These are phyloP conservation scores for Claviceps sp. DNA, from an alignment of 2,329 filamentous ascomycete genomes.

Conservation along the genomic window DNA sequence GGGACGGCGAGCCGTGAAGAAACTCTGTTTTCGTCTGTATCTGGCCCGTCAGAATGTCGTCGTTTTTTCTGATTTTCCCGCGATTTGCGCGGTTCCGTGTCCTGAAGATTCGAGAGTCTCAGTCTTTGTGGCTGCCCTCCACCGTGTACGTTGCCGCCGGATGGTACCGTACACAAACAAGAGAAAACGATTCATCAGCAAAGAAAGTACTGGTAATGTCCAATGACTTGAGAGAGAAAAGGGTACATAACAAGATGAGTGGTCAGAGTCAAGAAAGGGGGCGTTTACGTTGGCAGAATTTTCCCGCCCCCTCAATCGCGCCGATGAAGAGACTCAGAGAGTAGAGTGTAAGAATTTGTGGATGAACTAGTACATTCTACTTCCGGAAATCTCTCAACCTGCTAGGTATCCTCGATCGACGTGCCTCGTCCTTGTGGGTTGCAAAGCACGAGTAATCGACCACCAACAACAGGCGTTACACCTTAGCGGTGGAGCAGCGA, in stretches of 20 bases:
- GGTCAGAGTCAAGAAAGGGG: neutral
- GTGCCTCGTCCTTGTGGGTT: neutral
- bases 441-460: neutral
- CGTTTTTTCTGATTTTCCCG: neutral
- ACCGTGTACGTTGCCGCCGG: neutral
- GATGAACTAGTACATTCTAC: neutral
- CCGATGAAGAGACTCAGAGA: neutral
- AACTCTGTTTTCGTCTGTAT: slow-evolving; percentile 4
- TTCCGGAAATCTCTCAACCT: neutral
- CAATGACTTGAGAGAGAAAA: neutral
- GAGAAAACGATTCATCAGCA: neutral
- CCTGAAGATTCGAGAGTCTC: neutral
- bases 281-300: neutral
- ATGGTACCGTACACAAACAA: neutral
- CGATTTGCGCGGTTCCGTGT: neutral
- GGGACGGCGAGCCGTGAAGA: slow-evolving; percentile 1
- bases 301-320: neutral
- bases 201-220: neutral
- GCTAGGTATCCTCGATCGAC: neutral
- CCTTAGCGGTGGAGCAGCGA: neutral
- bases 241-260: neutral
- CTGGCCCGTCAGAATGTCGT: neutral
- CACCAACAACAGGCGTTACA: neutral
- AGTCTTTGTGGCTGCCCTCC: no score
- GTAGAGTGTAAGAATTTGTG: neutral